These are phyloP conservation scores for Mycena metata DNA, from an alignment of 768 basidiomycete species.

Conservation along the genomic window DNA sequence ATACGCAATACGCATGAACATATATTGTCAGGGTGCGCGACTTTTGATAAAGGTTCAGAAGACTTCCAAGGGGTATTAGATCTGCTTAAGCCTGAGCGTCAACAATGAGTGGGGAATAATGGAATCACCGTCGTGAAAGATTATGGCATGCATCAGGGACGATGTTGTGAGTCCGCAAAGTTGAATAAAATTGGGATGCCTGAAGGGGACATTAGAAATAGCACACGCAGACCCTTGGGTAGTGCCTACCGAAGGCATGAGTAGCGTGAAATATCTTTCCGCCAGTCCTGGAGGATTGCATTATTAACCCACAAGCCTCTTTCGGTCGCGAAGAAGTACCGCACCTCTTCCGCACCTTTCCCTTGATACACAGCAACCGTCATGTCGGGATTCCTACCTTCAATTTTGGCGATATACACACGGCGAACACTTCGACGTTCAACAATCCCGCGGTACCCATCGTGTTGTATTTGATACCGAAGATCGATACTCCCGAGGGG, in stretches of 20 bases:
- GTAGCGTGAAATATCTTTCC: constrained; percentile 3
- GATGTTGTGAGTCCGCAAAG: background rate
- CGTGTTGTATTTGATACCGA: background rate
- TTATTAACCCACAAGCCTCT: background rate
- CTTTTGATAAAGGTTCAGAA: background rate
- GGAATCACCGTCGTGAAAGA: background rate
- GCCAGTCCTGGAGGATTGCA: constrained; percentile 1
- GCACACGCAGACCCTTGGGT: background rate
- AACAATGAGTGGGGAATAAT: background rate
- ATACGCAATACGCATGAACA: background rate
- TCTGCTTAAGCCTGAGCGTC: background rate
- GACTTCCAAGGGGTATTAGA: background rate
- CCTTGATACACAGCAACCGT: constrained; percentile 15
- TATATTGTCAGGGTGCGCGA: background rate
- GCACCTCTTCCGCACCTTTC: constrained; percentile 2
- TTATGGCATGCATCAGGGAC: background rate
- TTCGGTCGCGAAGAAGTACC: no score
- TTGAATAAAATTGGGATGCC: background rate
- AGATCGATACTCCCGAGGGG: constrained; percentile 16
- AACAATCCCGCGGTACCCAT: background rate
- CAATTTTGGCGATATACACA: constrained; percentile 6
- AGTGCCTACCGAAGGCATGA: background rate
- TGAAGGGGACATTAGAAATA: background rate
- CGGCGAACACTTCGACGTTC: background rate
- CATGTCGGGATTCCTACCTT: background rate